Base-by-base conservation (phyloP, 257 asterid genomes). In the Nicotiana noctiflora region DNA sequence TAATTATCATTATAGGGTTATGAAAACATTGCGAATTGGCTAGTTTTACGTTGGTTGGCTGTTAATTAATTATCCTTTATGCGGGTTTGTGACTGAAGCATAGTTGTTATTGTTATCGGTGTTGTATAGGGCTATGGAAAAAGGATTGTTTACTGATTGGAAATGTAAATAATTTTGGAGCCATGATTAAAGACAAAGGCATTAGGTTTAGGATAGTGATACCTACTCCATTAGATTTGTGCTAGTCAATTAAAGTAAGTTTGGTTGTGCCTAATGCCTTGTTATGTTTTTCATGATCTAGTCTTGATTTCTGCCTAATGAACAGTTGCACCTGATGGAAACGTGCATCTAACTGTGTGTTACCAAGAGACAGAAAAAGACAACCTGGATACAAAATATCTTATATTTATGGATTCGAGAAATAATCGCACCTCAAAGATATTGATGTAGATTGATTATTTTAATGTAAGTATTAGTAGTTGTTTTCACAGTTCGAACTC, bases 121-220 rank as follows among this genome's bases (percentile, higher is more conserved):
- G 6, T 11, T 51, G 56, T 51, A 51, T 14, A 51, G 56, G 56
- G 56, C 15, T 72, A 10, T 72, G 78, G 23, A 23, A 25, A 59
- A 3, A 72, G 40, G 5, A 72, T 46, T 49, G 49, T 72, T 72
- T 72, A 21, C 23, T 49, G 14, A 5, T 9, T 72, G 51, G 78
- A 72, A 72, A 46, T 72, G 78, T 72, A 72, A 46, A 72, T 46
- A 70, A 11, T 72, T 14, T 23, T 23, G 25, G 51, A 25, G 14
- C 1, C 78, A 49, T 49, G 25, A 49, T 49, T 49, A 49, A 49
- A 23, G 61, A 72, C 15, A 72, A 44, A 56, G 14, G 51, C 37
- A 72, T 31, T 44, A 40, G 14, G 40, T 72, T 72, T 49, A 72
- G 60, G 60, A 72, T 23, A 40, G 78, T 46, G 60, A 72, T 46